Conservation (phyloP, 73 alveolate genomes). For the Paramecium octaurelia region DNA sequence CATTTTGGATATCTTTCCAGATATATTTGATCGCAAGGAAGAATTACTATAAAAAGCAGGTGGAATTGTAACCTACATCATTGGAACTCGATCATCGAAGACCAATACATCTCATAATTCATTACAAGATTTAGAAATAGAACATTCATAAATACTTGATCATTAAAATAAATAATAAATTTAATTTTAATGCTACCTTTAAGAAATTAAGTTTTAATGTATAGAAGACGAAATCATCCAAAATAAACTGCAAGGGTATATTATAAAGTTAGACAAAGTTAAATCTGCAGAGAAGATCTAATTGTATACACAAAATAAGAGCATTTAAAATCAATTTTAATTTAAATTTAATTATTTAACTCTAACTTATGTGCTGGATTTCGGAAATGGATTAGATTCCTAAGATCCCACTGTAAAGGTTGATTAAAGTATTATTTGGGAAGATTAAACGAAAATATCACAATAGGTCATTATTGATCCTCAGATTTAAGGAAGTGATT, state of each 20-base stretch:
- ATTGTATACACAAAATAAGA: background rate
- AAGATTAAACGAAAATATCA: background rate
- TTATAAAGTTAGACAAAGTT: background rate
- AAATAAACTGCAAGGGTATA: background rate
- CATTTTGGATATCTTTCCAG: background rate
- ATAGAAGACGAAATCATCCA: background rate
- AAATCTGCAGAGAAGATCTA: background rate
- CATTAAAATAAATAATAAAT: background rate
- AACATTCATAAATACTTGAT: background rate
- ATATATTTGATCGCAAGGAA: background rate
- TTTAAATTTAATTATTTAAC: background rate
- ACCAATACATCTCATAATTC: background rate
- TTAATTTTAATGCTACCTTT: background rate
- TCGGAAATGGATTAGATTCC: background rate
- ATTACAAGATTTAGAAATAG: background rate
- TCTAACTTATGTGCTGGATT: background rate
- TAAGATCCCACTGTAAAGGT: background rate
- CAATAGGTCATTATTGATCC: background rate
- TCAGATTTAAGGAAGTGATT: background rate
- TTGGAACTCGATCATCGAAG: background rate
- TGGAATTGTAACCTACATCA: background rate
- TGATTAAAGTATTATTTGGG: constrained; percentile 15
- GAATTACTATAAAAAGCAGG: background rate
- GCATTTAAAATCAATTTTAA: background rate
- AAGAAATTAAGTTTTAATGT: background rate